A percentile compares a stretch with the other conserved stretches of the same genome.
These are phyloP conservation scores for Apostasia ramifera DNA, from an alignment of 106 monocot species.

Conservation along the genomic window DNA sequence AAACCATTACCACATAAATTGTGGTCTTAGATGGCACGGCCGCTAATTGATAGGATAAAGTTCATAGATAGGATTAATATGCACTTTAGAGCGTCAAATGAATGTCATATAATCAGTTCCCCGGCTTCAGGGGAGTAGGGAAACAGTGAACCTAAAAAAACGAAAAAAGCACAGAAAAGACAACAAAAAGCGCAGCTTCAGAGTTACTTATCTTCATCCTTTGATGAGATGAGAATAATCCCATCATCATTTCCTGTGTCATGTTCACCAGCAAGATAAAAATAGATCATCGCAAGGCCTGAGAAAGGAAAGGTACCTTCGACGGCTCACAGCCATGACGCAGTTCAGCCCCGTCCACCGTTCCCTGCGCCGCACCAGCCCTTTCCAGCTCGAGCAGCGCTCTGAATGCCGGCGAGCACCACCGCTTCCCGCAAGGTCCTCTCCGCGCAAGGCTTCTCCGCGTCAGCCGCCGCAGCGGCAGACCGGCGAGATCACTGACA, in stretches of 20 bases:
- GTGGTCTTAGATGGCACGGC: no score
- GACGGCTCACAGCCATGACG: conserved; percentile 10
- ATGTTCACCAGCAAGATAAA: background rate
- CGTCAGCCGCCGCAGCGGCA: conserved; percentile 5
- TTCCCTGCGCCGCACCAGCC: conserved; percentile 11
- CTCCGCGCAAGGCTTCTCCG: conserved; percentile 7
- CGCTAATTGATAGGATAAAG: no score
- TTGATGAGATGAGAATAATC: background rate
- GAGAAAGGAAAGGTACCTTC: conserved; percentile 11
- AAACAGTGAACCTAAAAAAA: background rate
- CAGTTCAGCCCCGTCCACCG: background rate
- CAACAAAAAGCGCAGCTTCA: background rate
- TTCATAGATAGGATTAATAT: no score
- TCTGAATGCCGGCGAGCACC: conserved; percentile 11
- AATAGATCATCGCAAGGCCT: background rate
- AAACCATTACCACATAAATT: no score
- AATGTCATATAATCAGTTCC: no score
- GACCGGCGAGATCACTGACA: background rate
- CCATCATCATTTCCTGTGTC: background rate
- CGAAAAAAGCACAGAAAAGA: background rate
- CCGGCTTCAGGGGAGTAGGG: background rate
- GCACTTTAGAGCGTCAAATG: no score
- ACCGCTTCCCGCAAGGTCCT: background rate
- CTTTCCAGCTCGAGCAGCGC: conserved; percentile 32
- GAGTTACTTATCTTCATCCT: background rate